These are phyloP conservation scores for Ilex paraguariensis DNA, from an alignment of 305 asterid genomes.

Conservation along the genomic window DNA sequence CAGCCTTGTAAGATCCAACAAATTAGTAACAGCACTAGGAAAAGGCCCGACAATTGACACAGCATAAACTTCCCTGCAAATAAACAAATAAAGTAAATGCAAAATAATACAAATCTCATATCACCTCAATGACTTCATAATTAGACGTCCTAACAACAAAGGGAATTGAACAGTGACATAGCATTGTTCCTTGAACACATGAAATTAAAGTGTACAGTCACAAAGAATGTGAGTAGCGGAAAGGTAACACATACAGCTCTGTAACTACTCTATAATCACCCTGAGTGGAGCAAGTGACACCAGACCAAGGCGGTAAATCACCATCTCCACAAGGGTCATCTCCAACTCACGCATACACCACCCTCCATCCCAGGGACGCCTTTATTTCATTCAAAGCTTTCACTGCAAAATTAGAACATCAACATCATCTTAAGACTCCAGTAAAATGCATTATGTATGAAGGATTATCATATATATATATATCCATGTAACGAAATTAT, in stretches of 20 bases:
- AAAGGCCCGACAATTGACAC: slow-evolving; percentile 97
- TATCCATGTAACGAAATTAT: no score
- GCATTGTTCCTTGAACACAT: no score
- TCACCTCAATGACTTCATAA: neutral
- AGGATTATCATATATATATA: neutral
- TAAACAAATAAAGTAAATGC: slow-evolving; percentile 3
- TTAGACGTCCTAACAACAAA: neutral
- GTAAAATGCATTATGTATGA: neutral
- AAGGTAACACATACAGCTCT: slow-evolving; percentile 69
- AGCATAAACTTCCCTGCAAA: slow-evolving; percentile 94
- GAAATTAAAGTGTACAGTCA: no score
- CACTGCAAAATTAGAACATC: slow-evolving; percentile 25
- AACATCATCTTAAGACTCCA: neutral
- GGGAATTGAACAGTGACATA: no score
- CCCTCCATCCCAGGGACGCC: slow-evolving; percentile 99
- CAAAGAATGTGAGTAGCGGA: neutral
- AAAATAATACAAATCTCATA: slow-evolving; percentile 1
- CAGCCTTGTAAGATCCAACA: slow-evolving; percentile 94
- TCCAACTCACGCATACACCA: slow-evolving; percentile 97
- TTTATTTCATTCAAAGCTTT: slow-evolving; percentile 86
- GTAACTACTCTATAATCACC: slow-evolving; percentile 96
- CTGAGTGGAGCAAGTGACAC: slow-evolving; percentile 83
- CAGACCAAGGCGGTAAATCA: slow-evolving; percentile 94
- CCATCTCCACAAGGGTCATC: slow-evolving; percentile 99
- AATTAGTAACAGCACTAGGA: slow-evolving; percentile 93